Evolutionary conservation across 2,329 filamentous ascomycete genomes (phyloP), one percentile per base, ranked within the genome.

Genomic region (Ophiostoma quercus): DNA sequence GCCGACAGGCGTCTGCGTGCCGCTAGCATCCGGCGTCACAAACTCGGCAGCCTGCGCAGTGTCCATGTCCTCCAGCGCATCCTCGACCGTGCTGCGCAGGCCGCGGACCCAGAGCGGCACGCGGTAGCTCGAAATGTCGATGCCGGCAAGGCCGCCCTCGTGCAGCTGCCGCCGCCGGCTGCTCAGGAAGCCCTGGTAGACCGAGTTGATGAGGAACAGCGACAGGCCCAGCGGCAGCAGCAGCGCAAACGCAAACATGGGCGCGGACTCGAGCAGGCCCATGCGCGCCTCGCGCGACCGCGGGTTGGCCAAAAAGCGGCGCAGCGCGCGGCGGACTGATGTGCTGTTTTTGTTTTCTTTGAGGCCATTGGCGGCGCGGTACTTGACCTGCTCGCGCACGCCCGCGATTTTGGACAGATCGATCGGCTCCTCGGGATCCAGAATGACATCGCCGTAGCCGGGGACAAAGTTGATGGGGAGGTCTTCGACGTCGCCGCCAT

Each of bases 51-150:
- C 82, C 74, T 92, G 90, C 2, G 85, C 82, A 73, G 84, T 87
- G 76, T 90, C 92, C 66, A 92, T 82, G 54, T 87, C 87, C 78
- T 92, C 92, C 75, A 92, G 92, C 1, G 88, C 88, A 67, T 90
- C 87, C 76, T 97, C 92, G 16, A 94, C 89, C 32, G 89, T 89
- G 70, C 87, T 87, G 57, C 90, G 90, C 32, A 94, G 87, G 70
- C 91, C 89, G 74, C 91, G 89, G 74, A 94, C 86, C 75, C 92
- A 84, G 11, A 95, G 80, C 0, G 92, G 91, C 39, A 94, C 85
- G 25, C 91, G 87, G 76, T 96, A 97, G 67, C 87, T 85, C 19
- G 86, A 83, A 19, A 91, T 83, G 69, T 88, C 84, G 69, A 92
- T 83, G 6, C 89, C 90, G 0, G 87, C 87, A 68, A 88, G 82